These are phyloP conservation scores for Cutaneotrichosporon daszewskae DNA, from an alignment of 1,284 basidiomycete species.

Conservation along the genomic window DNA sequence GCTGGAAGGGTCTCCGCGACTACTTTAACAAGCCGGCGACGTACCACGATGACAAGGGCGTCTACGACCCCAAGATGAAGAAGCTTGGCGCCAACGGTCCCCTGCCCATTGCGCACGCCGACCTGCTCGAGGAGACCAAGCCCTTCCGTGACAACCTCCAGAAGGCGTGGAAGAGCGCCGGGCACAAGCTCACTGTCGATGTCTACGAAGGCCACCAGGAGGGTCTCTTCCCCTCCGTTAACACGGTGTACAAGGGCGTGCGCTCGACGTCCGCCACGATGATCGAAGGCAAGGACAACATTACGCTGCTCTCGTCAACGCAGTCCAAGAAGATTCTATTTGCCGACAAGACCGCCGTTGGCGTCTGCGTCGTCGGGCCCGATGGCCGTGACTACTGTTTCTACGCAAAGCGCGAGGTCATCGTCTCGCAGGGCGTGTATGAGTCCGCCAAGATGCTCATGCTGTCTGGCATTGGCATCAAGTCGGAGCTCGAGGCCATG, in stretches of 20 bases:
- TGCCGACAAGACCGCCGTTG: slow-evolving; percentile 9
- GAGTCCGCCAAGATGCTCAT: slow-evolving; percentile 13
- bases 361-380: slow-evolving; percentile 11
- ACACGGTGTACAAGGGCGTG: slow-evolving; percentile 7
- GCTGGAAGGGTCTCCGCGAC: slow-evolving; percentile 10
- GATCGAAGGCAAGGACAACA: slow-evolving; percentile 10
- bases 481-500: slow-evolving; percentile 7
- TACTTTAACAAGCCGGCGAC: slow-evolving; percentile 14
- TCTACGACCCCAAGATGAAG: slow-evolving; percentile 3
- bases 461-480: slow-evolving; percentile 12
- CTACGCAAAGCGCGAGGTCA: slow-evolving; percentile 13
- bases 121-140: slow-evolving; percentile 11
- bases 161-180: slow-evolving; percentile 7
- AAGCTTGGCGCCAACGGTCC: slow-evolving; percentile 5
- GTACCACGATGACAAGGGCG: slow-evolving; percentile 9
- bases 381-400: slow-evolving; percentile 12
- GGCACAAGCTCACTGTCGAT: slow-evolving; percentile 9
- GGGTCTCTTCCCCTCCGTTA: slow-evolving; percentile 12
- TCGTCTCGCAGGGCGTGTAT: slow-evolving; percentile 13
- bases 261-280: slow-evolving; percentile 9
- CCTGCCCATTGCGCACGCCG: slow-evolving; percentile 11
- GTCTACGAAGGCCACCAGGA: slow-evolving; percentile 6
- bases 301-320: slow-evolving; percentile 7
- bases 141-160: slow-evolving; percentile 11
- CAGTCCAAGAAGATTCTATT: slow-evolving; percentile 10